Evolutionary conservation across 108 stramenopile genomes (phyloP), one percentile per base, ranked within the genome.

Genomic region (Nitzschia sp.): DNA sequence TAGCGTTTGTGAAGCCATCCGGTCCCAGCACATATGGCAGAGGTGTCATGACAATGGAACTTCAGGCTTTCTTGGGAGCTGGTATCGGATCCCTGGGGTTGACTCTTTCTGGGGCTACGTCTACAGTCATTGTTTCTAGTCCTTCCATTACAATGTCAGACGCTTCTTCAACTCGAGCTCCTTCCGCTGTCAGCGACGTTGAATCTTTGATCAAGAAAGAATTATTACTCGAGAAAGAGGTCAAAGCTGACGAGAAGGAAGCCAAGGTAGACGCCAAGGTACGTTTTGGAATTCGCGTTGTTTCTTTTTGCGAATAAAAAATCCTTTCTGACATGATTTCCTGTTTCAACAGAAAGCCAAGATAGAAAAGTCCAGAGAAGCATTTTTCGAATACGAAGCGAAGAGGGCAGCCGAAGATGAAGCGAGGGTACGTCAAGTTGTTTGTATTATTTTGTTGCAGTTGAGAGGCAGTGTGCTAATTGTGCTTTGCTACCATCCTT

Each of bases 311-410:
- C n/a, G n/a, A n/a, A n/a, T n/a, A n/a, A n/a, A n/a, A n/a, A n/a
- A n/a, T n/a, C n/a, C n/a, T n/a, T n/a, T n/a, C n/a, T n/a, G n/a
- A n/a, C n/a, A n/a, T n/a, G n/a, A n/a, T n/a, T n/a, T n/a, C n/a
- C n/a, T n/a, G n/a, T n/a, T n/a, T n/a, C n/a, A n/a, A n/a, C n/a
- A n/a, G n/a, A 70, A 71, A 29, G 81, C 73, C 0, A 54, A 58
- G 13, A 19, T 76, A 4, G 81, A 82, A 76, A 68, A 53, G 25
- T 50, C 48, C 1, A 62, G 73, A 4, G 73, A 79, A 25, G 66
- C 66, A 21, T 82, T 76, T 50, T 82, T 78, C 36, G 78, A 82
- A 34, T 82, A 82, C 45, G 81, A 82, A 25, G 81, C 78, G 21
- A 76, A 74, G 45, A 71, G 59, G 65, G 81, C 81, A 32, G 77